Base-by-base conservation (phyloP, 768 basidiomycete species). In the Auriscalpium vulgare region DNA sequence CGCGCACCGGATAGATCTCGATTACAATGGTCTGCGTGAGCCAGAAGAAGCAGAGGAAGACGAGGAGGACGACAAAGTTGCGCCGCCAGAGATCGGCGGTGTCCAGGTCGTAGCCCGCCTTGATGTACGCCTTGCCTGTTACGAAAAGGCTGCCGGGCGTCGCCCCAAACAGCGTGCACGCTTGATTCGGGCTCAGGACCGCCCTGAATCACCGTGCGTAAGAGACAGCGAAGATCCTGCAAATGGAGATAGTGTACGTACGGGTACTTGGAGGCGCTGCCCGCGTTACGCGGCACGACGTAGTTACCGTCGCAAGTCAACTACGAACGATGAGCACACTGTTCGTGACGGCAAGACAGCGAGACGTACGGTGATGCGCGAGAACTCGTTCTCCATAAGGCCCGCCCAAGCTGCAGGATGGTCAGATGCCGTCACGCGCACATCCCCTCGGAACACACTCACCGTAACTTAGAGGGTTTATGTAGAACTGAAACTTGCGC, bases 371-470 rank as follows among this genome's bases (percentile, higher is more conserved):
- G 51, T 47, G 50, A 84, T 80, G 10, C 80, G 79, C 75, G 75
- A 79, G 69, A 95, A 93, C 67, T 95, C 93, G 66, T 94, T 95
- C 69, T 87, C 83, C 84, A 95, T 87, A 45, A 79, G 74, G 2
- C 81, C 84, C 58, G 86, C 81, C 79, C 88, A 93, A 0, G 81
- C 52, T 53, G 21, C 5, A 19, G 13, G 47, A 43, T n/a, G 14
- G 34, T 19, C 44, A 8, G 38, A 29, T 29, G 29, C 29, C 29
- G 29, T 29, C 29, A 29, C 29, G 29, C 29, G 29, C 29, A 29
- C 29, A 29, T 29, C 29, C 29, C 29, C 29, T 29, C 29, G 29
- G 29, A 16, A 2, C 11, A 40, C 9, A 13, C 38, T 8, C 44
- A 53, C 52, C 84, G 47, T 60, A 61, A 29, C 23, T 38, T 3